Percentiles rank a stretch among this genome's conserved stretches.
phyloP scores from a whole-genome alignment of 345 rosid genomes.

The Iberis pinnata region DNA sequence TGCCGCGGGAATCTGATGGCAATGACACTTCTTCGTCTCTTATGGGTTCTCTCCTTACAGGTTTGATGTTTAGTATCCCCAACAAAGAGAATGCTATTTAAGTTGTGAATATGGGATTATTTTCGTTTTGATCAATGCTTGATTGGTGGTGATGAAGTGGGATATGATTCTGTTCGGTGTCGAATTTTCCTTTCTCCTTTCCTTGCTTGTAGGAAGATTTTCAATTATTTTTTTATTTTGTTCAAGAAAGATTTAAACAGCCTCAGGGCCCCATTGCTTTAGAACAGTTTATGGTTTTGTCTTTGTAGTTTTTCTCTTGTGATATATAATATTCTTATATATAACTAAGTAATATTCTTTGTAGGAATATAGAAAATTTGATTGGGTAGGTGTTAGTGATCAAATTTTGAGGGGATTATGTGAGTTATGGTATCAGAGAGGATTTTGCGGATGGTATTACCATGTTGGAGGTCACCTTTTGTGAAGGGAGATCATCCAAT shows the following conservation, averaged over 20 bases:
- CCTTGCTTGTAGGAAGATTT: too few relatives aligned
- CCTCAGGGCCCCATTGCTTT: too few relatives aligned
- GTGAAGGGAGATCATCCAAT: constrained; percentile 60
- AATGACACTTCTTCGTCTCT: constrained; percentile 32
- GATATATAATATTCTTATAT: constrained; percentile 4
- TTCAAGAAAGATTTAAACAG: too few relatives aligned
- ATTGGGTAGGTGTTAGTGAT: too few relatives aligned
- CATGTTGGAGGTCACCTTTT: constrained; percentile 79
- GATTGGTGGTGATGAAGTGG: background rate
- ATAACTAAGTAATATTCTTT: too few relatives aligned
- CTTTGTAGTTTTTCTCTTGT: too few relatives aligned
- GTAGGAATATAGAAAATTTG: too few relatives aligned
- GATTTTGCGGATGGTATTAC: constrained; percentile 58
- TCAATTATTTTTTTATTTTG: too few relatives aligned
- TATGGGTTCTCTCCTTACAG: constrained; percentile 52
- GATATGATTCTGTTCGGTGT: background rate
- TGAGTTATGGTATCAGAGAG: constrained; percentile 73
- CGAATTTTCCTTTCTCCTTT: too few relatives aligned
- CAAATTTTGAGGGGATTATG: too few relatives aligned
- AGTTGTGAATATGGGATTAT: background rate
- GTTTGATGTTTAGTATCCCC: constrained; percentile 29
- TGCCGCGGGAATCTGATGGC: constrained; percentile 13
- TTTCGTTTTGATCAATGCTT: constrained; percentile 1
- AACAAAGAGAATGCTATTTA: too few relatives aligned
- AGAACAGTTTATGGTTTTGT: too few relatives aligned